These are phyloP conservation scores for Tetrapisispora taiwanensis DNA, from an alignment of 805 yeast species.

Conservation along the genomic window DNA sequence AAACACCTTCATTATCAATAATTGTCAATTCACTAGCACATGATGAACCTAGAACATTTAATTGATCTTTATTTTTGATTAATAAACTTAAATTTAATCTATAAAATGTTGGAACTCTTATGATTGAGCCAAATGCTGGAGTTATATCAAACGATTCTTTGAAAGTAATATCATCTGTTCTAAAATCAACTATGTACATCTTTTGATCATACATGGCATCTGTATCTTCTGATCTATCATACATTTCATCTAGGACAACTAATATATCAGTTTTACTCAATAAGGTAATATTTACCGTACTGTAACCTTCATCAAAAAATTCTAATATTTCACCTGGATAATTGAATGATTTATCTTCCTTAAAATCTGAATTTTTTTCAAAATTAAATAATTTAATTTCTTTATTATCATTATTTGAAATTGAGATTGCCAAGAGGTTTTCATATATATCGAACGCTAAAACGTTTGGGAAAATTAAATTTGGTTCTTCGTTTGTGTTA, in stretches of 20 bases:
- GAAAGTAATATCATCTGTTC: constrained; percentile 6
- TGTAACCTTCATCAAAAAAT: constrained; percentile 25
- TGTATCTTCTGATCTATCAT: constrained; percentile 8
- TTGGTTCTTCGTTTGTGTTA: background rate
- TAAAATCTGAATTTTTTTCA: background rate
- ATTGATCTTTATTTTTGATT: constrained; percentile 19
- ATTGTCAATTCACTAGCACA: constrained; percentile 55
- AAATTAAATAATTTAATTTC: background rate
- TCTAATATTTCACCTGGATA: constrained; percentile 22
- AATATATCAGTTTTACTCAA: constrained; percentile 16
- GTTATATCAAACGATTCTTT: constrained; percentile 36
- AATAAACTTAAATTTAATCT: constrained; percentile 33
- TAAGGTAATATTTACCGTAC: constrained; percentile 16
- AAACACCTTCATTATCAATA: constrained; percentile 28
- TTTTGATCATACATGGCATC: constrained; percentile 23
- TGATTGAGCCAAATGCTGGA: constrained; percentile 43
- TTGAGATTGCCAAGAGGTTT: constrained; percentile 2
- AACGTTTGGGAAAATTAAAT: constrained; percentile 4
- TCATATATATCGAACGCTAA: constrained; percentile 11
- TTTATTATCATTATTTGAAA: background rate
- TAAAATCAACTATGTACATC: constrained; percentile 13
- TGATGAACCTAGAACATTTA: constrained; percentile 47
- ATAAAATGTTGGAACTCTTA: constrained; percentile 41
- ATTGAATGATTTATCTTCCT: constrained; percentile 7
- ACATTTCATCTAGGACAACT: constrained; percentile 25